phyloP scores from a whole-genome alignment of 179 eudicot species.

The Gypsophila paniculata region DNA sequence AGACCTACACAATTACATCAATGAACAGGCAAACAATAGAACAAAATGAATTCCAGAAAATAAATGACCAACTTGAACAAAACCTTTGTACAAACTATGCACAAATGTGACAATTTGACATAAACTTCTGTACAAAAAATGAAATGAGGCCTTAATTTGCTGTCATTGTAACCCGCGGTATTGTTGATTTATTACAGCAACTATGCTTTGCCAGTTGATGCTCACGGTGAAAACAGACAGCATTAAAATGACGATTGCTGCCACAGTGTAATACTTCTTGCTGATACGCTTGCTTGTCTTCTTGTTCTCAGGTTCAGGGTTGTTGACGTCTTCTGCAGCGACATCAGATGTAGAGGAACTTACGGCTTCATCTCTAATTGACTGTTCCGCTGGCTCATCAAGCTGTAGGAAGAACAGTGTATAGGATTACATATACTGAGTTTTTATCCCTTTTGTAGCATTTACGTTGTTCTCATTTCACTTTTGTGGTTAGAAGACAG shows the following conservation, averaged over 20 bases:
- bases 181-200: constrained; percentile 6
- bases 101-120: not conserved
- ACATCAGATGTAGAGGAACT: constrained; percentile 23
- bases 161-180: constrained; percentile 7
- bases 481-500: too few relatives aligned
- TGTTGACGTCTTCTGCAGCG: constrained; percentile 13
- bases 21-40: not conserved
- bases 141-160: not conserved
- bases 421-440: too few relatives aligned
- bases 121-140: not conserved
- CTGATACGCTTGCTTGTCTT: constrained; percentile 2
- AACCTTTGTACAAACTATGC: too few relatives aligned
- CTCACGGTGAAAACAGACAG: constrained; percentile 42
- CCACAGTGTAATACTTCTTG: constrained; percentile 24
- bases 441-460: too few relatives aligned
- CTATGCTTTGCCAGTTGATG: constrained; percentile 30
- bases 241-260: constrained; percentile 38
- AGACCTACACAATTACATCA: not conserved
- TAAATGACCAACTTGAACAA: not conserved
- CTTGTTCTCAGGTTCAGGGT: constrained; percentile 13
- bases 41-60: not conserved
- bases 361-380: constrained; percentile 18
- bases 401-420: constrained; percentile 25
- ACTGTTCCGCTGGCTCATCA: constrained; percentile 31
- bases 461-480: too few relatives aligned